Percentiles rank a stretch among this genome's conserved stretches.
These are phyloP conservation scores for Kuraishia borneana DNA, from an alignment of 805 yeast genomes.

Conservation along the genomic window DNA sequence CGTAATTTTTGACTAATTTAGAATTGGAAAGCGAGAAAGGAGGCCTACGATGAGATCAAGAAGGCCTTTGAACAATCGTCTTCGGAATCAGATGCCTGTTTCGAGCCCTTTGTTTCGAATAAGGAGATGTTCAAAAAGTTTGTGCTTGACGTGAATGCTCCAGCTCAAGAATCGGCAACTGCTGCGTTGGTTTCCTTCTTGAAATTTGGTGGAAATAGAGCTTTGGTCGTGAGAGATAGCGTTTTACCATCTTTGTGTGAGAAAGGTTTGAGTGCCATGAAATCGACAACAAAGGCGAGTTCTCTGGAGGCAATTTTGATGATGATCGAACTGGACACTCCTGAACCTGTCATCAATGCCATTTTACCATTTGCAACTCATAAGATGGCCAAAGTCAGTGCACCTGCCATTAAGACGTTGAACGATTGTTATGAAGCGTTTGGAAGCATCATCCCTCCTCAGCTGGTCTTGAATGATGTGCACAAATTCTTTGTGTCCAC, in stretches of 20 bases:
- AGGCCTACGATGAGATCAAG: constrained; percentile 63
- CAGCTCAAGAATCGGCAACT: constrained; percentile 81
- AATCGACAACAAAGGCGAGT: constrained; percentile 62
- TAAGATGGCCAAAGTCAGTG: constrained; percentile 67
- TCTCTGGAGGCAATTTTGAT: constrained; percentile 51
- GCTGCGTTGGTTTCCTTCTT: constrained; percentile 41
- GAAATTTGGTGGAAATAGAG: constrained; percentile 40
- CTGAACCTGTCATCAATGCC: constrained; percentile 57
- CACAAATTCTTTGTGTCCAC: constrained; percentile 75
- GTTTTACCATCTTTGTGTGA: constrained; percentile 53
- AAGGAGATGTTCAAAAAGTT: constrained; percentile 48
- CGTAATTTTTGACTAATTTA: constrained; percentile 7
- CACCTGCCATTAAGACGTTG: constrained; percentile 51
- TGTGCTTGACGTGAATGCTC: constrained; percentile 75
- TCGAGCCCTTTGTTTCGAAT: constrained; percentile 34
- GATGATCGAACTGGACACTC: constrained; percentile 54
- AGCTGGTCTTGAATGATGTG: constrained; percentile 41
- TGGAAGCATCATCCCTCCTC: constrained; percentile 59
- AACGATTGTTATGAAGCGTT: constrained; percentile 42
- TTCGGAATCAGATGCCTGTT: constrained; percentile 43
- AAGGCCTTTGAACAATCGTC: constrained; percentile 41
- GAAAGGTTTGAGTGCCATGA: constrained; percentile 67
- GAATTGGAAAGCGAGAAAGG: constrained; percentile 77
- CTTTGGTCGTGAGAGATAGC: constrained; percentile 25
- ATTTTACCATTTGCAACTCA: constrained; percentile 51